phyloP scores from a whole-genome alignment of 257 asterid genomes.

The Paraleonurus japonicus region DNA sequence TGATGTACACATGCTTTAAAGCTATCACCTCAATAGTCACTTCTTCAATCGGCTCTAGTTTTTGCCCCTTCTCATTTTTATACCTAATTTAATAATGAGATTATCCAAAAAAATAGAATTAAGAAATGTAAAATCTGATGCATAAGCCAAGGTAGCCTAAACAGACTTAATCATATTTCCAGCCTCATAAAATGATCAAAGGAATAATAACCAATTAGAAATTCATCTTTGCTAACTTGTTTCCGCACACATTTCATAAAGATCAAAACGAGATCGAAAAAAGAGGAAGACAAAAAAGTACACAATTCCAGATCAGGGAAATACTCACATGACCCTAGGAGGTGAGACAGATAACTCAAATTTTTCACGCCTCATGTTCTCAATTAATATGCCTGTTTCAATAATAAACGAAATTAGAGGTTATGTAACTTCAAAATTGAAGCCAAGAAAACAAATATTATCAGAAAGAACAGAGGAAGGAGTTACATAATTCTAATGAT shows the following conservation, averaged over 20 bases:
- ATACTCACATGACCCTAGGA: slow-evolving; percentile 96
- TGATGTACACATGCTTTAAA: not conserved
- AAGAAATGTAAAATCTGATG: not conserved
- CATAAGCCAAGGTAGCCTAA: not conserved
- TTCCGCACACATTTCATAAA: not conserved
- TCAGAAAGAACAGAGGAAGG: slow-evolving; percentile 8
- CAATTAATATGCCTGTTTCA: slow-evolving; percentile 81
- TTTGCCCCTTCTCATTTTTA: slow-evolving; percentile 65
- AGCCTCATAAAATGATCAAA: not conserved
- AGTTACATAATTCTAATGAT: slow-evolving; percentile 1
- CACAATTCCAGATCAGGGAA: slow-evolving; percentile 25
- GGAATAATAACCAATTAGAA: not conserved
- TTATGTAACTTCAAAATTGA: slow-evolving; percentile 7
- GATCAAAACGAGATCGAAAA: not conserved
- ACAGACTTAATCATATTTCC: not conserved
- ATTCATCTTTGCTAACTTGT: not conserved
- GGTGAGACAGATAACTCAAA: slow-evolving; percentile 98
- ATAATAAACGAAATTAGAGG: slow-evolving; percentile 4
- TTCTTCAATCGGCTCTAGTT: slow-evolving; percentile 98
- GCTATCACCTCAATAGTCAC: slow-evolving; percentile 87
- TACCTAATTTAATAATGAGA: slow-evolving; percentile 53
- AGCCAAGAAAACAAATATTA: slow-evolving; percentile 15
- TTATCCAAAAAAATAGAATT: not conserved
- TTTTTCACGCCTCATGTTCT: slow-evolving; percentile 99
- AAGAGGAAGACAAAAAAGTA: slow-evolving; percentile 2